Percentiles rank a stretch among this genome's conserved stretches.
These are phyloP conservation scores for Elsinoe ampelina DNA, from an alignment of 2,329 filamentous ascomycete genomes.

Conservation along the genomic window DNA sequence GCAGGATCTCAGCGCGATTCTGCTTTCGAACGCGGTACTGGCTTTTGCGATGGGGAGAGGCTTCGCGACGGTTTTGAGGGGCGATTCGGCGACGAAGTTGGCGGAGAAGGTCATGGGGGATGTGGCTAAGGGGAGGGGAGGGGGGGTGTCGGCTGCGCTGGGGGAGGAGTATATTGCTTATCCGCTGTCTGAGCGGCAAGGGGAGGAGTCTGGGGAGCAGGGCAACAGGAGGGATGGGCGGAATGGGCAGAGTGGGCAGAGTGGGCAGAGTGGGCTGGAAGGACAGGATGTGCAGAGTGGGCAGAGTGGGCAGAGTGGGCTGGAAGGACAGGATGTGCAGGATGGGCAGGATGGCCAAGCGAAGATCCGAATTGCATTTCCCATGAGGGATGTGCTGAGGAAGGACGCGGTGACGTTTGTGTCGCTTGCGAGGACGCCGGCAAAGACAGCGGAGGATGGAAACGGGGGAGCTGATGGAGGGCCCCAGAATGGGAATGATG, in stretches of 20 bases:
- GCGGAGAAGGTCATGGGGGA: constrained; percentile 78
- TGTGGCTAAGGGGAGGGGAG: constrained; percentile 84
- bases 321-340: not conserved
- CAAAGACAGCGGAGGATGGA: constrained; percentile 33
- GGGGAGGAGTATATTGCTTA: constrained; percentile 53
- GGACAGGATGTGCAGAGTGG: not conserved
- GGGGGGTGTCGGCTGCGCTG: constrained; percentile 70
- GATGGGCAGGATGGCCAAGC: not conserved
- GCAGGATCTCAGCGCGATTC: constrained; percentile 60
- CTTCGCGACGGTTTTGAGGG: constrained; percentile 68
- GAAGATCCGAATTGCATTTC: constrained; percentile 42
- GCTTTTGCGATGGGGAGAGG: constrained; percentile 48
- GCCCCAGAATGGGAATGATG: constrained; percentile 17
- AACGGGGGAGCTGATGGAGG: not conserved
- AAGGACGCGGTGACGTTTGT: constrained; percentile 67
- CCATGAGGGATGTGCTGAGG: constrained; percentile 74
- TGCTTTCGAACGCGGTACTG: constrained; percentile 64
- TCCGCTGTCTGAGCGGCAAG: constrained; percentile 26
- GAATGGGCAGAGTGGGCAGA: not conserved
- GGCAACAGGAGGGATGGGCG: no score
- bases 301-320: not conserved
- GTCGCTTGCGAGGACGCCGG: constrained; percentile 42
- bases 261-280: not conserved
- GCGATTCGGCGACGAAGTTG: constrained; percentile 77
- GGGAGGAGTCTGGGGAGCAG: no score